These are phyloP conservation scores for Lathyrus aphaca DNA, from an alignment of 306 rosid genomes.

Conservation along the genomic window DNA sequence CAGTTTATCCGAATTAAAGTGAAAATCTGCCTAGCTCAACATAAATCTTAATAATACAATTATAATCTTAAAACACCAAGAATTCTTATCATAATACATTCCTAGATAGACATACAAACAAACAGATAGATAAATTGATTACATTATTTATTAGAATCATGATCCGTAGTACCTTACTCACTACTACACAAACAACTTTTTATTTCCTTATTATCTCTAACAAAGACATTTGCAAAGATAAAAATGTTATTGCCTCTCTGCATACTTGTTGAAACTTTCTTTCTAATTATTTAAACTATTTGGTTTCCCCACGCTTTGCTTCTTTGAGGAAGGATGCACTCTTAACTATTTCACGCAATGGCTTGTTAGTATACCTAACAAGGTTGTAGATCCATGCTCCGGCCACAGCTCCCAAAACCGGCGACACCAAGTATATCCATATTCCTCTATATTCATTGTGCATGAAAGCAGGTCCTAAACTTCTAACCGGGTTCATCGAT, in stretches of 20 bases:
- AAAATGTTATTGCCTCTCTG: neutral
- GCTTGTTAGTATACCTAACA: slow-evolving; percentile 65
- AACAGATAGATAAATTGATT: no score
- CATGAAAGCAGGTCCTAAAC: slow-evolving; percentile 76
- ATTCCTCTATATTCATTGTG: slow-evolving; percentile 50
- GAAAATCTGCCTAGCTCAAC: no score
- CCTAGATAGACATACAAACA: no score
- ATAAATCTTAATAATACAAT: no score
- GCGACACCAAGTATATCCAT: slow-evolving; percentile 69
- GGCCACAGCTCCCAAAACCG: slow-evolving; percentile 56
- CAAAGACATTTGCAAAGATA: neutral
- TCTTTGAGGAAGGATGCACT: slow-evolving; percentile 61
- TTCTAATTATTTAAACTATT: slow-evolving; percentile 14
- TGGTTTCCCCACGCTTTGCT: slow-evolving; percentile 3
- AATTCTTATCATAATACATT: no score
- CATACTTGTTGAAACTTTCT: neutral
- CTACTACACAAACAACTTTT: neutral
- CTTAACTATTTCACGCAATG: slow-evolving; percentile 66
- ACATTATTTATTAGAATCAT: neutral
- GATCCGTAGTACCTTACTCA: neutral
- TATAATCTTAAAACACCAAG: no score
- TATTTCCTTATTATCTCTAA: slow-evolving; percentile 8
- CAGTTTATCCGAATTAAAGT: no score
- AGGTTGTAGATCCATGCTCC: slow-evolving; percentile 74
- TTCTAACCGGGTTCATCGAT: slow-evolving; percentile 93